Conservation (phyloP, 2,329 filamentous ascomycete species). For the Hypocrella siamensis region DNA sequence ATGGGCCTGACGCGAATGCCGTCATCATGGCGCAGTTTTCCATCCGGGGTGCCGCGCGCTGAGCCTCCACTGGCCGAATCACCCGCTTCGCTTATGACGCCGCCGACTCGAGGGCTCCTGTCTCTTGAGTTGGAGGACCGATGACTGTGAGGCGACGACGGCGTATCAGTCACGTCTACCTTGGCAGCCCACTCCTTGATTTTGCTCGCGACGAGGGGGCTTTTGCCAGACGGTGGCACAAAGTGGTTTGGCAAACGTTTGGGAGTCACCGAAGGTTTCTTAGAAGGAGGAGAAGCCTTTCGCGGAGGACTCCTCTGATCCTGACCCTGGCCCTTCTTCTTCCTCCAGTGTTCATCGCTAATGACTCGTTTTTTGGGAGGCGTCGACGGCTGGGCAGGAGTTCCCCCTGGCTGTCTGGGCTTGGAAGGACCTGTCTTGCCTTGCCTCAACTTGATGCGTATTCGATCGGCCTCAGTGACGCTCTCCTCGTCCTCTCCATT, state of each 20-base stretch:
- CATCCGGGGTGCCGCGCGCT: conserved; percentile 4
- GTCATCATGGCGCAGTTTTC: conserved; percentile 9
- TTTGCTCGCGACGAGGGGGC: conserved; percentile 41
- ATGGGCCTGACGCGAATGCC: conserved; percentile 11
- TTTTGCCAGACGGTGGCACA: conserved; percentile 32
- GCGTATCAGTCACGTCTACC: conserved; percentile 32
- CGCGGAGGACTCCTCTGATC: conserved; percentile 33
- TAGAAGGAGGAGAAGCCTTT: conserved; percentile 21
- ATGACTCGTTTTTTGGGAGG: conserved; percentile 84
- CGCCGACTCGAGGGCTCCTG: conserved; percentile 10
- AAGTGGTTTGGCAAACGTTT: conserved; percentile 39
- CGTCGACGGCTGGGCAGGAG: conserved; percentile 11
- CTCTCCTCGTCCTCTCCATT: conserved; percentile 39
- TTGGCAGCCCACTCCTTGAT: conserved; percentile 45
- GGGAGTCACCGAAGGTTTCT: conserved; percentile 8
- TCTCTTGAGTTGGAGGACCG: conserved; percentile 19
- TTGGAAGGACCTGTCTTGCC: conserved; percentile 22
- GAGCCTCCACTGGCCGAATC: conserved; percentile 15
- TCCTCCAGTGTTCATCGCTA: conserved; percentile 83
- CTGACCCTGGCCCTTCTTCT: conserved; percentile 37
- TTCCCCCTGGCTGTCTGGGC: conserved; percentile 10
- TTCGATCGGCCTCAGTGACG: conserved; percentile 44
- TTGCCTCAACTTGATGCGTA: conserved; percentile 38
- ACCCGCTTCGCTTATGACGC: conserved; percentile 11
- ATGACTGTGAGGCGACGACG: conserved; percentile 17